Percentiles rank a stretch among this genome's conserved stretches.
Evolutionary conservation across 768 basidiomycete genomes (phyloP).

Genomic region (Lanmaoa rubissima): DNA sequence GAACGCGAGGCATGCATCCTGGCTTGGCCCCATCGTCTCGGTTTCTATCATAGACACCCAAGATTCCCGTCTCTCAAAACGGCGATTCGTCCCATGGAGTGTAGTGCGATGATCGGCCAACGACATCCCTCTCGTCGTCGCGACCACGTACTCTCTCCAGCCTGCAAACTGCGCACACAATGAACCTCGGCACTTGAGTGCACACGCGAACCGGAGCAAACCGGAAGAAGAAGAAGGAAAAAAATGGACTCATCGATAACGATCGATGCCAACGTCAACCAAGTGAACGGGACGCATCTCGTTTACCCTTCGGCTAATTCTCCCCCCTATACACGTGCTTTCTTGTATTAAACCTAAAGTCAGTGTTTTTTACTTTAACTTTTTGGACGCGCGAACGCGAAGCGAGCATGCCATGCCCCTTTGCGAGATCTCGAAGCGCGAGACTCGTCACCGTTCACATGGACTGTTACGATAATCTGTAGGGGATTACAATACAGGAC

Average conservation of each 20-base stretch:
- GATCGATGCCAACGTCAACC: neutral
- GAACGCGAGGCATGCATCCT: neutral
- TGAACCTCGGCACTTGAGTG: neutral
- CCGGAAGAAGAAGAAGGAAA: neutral
- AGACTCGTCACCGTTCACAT: neutral
- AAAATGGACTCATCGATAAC: neutral
- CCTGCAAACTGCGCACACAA: neutral
- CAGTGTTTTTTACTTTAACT: neutral
- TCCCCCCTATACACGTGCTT: neutral
- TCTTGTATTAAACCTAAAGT: constrained; percentile 7
- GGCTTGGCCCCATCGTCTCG: neutral
- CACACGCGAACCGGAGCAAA: too few species aligned
- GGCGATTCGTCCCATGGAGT: neutral
- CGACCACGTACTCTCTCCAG: neutral
- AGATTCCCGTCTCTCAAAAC: neutral
- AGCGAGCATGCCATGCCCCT: constrained; percentile 2
- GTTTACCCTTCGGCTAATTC: neutral
- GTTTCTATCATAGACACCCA: neutral
- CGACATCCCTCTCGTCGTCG: neutral
- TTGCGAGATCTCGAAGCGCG: neutral
- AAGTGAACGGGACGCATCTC: neutral
- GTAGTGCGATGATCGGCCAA: neutral
- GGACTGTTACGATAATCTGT: neutral
- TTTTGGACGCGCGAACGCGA: neutral
- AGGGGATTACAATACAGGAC: neutral